Evolutionary conservation across 2,329 filamentous ascomycete genomes (phyloP).

Genomic region (Aureobasidium sp.): DNA sequence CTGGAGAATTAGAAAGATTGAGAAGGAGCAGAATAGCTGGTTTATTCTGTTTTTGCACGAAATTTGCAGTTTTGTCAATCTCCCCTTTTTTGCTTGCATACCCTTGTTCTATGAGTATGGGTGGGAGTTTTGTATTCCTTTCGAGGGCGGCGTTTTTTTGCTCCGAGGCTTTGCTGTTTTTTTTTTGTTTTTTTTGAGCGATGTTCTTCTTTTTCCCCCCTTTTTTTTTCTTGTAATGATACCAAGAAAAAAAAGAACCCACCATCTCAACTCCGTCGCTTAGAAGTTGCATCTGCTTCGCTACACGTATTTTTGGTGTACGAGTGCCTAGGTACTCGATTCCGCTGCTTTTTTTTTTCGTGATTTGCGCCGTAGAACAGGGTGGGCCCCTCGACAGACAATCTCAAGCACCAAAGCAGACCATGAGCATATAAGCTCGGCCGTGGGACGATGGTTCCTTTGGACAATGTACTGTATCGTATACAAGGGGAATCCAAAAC

Average conservation of each 20-base stretch:
- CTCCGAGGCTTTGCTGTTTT: background rate
- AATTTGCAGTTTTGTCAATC: background rate
- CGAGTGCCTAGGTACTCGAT: too few relatives aligned
- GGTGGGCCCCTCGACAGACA: too few relatives aligned
- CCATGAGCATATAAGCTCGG: too few relatives aligned
- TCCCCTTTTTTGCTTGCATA: background rate
- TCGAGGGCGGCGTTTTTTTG: background rate
- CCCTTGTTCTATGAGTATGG: background rate
- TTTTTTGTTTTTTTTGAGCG: background rate
- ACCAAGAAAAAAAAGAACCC: background rate
- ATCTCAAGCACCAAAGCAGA: too few relatives aligned
- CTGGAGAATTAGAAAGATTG: constrained; percentile 28
- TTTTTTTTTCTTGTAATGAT: background rate
- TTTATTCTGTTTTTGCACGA: background rate
- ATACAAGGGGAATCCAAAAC: too few relatives aligned
- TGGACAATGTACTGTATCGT: too few relatives aligned
- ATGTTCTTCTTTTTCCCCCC: background rate
- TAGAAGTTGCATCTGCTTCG: too few relatives aligned
- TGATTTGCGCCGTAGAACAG: too few relatives aligned
- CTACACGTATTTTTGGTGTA: too few relatives aligned
- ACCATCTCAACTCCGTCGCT: background rate
- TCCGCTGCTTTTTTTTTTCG: too few relatives aligned
- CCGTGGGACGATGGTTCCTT: too few relatives aligned
- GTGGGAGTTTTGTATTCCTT: background rate
- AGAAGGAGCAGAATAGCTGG: background rate